Evolutionary conservation across 805 yeast species (phyloP).

Genomic region (Candida chauliodis): DNA sequence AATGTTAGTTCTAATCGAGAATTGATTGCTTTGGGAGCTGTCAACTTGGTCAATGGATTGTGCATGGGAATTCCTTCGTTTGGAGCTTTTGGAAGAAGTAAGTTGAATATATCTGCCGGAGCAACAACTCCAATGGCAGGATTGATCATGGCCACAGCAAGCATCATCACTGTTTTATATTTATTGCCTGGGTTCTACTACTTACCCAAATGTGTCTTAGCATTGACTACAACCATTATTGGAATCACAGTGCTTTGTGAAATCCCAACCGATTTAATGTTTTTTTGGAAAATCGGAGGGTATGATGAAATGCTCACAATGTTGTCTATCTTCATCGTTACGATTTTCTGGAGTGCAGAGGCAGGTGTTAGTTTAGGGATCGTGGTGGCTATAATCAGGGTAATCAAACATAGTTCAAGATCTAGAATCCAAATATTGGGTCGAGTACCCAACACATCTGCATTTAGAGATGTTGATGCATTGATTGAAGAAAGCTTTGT

Average conservation of each 20-base stretch:
- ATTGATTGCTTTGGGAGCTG: slow-evolving; percentile 29
- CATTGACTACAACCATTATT: slow-evolving; percentile 31
- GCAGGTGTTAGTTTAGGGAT: slow-evolving; percentile 36
- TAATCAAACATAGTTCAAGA: slow-evolving; percentile 68
- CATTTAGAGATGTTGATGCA: slow-evolving; percentile 71
- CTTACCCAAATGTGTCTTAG: slow-evolving; percentile 31
- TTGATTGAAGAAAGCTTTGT: slow-evolving; percentile 37
- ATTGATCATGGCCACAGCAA: slow-evolving; percentile 28
- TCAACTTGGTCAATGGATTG: slow-evolving; percentile 24
- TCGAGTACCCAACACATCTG: slow-evolving; percentile 39
- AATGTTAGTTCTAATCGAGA: slow-evolving; percentile 31
- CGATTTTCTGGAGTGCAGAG: slow-evolving; percentile 36
- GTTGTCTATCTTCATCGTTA: slow-evolving; percentile 19
- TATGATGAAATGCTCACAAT: slow-evolving; percentile 26
- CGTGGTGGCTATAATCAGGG: slow-evolving; percentile 29
- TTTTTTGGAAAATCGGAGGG: slow-evolving; percentile 30
- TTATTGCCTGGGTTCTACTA: slow-evolving; percentile 23
- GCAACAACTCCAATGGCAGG: slow-evolving; percentile 39
- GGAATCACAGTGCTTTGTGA: slow-evolving; percentile 51
- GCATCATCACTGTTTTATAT: slow-evolving; percentile 21
- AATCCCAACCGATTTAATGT: slow-evolving; percentile 29
- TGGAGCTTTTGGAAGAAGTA: slow-evolving; percentile 37
- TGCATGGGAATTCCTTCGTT: slow-evolving; percentile 33
- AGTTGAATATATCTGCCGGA: slow-evolving; percentile 43
- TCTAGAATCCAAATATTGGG: slow-evolving; percentile 85